phyloP scores from a whole-genome alignment of 2,329 filamentous ascomycete genomes.

The Pseudogymnoascus sp. region DNA sequence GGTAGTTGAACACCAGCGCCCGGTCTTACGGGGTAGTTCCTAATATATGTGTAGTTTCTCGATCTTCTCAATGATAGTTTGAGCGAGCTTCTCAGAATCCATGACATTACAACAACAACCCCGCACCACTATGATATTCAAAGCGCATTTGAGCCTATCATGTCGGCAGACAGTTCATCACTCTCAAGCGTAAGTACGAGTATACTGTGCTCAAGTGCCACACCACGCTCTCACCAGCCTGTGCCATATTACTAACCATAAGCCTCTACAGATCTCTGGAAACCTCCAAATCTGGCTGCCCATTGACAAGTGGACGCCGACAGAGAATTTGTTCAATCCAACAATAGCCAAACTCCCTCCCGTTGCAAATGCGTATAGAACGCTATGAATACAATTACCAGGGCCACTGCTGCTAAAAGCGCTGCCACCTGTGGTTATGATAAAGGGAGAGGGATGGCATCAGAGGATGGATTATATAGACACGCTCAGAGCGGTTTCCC shows the following conservation, averaged over 20 bases:
- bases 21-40: neutral
- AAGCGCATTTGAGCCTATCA: neutral
- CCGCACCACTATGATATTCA: neutral
- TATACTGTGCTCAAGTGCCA: neutral
- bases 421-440: neutral
- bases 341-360: neutral
- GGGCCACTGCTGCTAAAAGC: neutral
- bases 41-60: neutral
- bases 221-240: neutral
- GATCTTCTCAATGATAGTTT: neutral
- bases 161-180: neutral
- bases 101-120: neutral
- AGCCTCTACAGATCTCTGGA: neutral
- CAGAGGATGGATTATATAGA: neutral
- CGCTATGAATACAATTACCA: neutral
- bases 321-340: neutral
- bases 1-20: neutral
- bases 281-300: neutral
- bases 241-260: neutral
- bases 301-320: neutral
- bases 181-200: neutral
- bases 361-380: neutral
- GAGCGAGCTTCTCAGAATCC: neutral
- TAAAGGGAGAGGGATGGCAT: neutral
- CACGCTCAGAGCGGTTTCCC: neutral